Conservation (phyloP, 2,329 filamentous ascomycete genomes). For the Aspergillus quadrilineatus region DNA sequence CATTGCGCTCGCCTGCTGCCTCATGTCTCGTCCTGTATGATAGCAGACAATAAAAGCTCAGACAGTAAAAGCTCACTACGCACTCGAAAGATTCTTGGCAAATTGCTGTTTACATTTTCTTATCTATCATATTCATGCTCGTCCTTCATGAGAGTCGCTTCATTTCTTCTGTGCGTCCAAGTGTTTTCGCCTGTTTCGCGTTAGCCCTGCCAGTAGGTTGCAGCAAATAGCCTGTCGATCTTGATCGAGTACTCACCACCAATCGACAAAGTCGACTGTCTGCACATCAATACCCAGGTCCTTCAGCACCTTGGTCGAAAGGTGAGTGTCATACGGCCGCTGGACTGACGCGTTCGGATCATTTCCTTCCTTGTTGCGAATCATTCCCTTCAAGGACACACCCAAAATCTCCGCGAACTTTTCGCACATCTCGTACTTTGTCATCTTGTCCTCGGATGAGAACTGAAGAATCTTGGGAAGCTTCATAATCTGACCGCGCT, state of each 20-base stretch:
- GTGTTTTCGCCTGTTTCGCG: conserved; percentile 31
- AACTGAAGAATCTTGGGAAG: conserved; percentile 78
- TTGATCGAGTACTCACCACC: conserved; percentile 61
- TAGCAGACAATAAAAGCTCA: background rate
- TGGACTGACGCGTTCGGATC: conserved; percentile 70
- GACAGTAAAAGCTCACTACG: background rate
- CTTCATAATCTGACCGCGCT: conserved; percentile 47
- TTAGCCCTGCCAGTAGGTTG: conserved; percentile 11
- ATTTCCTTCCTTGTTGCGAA: conserved; percentile 66
- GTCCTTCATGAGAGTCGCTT: background rate
- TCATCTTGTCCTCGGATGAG: conserved; percentile 79
- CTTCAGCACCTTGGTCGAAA: conserved; percentile 72
- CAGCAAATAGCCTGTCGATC: conserved; percentile 8
- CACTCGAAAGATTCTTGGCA: background rate
- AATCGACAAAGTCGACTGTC: conserved; percentile 72
- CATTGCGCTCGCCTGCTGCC: background rate
- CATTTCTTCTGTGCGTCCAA: conserved; percentile 31
- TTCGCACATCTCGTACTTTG: conserved; percentile 86
- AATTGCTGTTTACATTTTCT: conserved; percentile 3
- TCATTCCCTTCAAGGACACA: conserved; percentile 66
- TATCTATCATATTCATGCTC: background rate
- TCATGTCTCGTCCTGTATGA: background rate
- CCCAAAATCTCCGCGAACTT: conserved; percentile 77
- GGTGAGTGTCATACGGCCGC: conserved; percentile 82
- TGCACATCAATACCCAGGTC: conserved; percentile 72